phyloP scores from a whole-genome alignment of 176 grass and related monocot species.

The Guadua angustifolia region DNA sequence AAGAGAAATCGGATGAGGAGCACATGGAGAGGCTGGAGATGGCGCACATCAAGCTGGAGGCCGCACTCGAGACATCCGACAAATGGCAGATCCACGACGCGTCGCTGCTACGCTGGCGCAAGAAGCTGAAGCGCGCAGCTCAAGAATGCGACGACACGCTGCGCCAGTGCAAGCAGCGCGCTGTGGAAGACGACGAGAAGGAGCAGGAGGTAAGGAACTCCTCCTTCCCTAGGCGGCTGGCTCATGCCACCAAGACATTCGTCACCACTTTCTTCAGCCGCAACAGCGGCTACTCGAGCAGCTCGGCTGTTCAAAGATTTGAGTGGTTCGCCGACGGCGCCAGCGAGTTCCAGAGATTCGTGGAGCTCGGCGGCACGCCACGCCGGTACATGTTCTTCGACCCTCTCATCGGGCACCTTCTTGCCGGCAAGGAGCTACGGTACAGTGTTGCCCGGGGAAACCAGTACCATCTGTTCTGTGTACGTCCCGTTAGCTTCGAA shows the following conservation, averaged over 20 bases:
- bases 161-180: neutral
- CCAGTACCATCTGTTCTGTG: neutral
- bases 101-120: neutral
- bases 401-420: conserved; percentile 1
- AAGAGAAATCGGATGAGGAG: neutral
- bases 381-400: neutral
- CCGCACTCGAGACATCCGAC: neutral
- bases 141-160: conserved; percentile 20
- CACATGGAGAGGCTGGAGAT: conserved; percentile 28
- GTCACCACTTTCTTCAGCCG: neutral
- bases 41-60: conserved; percentile 32
- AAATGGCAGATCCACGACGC: neutral
- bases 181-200: neutral
- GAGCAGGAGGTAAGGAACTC: neutral
- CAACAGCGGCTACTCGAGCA: neutral
- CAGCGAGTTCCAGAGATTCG: neutral
- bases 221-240: neutral
- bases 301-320: neutral
- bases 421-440: neutral
- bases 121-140: conserved; percentile 11
- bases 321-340: conserved; percentile 1
- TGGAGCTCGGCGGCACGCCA: conserved; percentile 11
- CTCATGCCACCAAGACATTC: neutral
- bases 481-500: neutral
- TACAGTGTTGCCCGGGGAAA: neutral